phyloP scores from a whole-genome alignment of 768 basidiomycete genomes.

The Tricholoma furcatifolium region DNA sequence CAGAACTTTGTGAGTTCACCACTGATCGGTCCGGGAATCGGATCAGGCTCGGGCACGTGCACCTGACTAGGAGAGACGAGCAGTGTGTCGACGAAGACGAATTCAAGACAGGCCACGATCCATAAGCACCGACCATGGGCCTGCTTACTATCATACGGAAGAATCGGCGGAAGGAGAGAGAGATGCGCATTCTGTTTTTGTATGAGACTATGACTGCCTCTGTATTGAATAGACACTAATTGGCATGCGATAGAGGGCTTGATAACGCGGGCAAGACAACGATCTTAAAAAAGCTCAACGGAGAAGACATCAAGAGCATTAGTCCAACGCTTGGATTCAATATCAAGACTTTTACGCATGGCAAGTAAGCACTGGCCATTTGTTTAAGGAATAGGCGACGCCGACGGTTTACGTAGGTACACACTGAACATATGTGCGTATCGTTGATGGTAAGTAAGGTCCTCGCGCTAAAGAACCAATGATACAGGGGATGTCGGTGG shows the following conservation, averaged over 20 bases:
- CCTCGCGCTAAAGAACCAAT: conserved; percentile 2
- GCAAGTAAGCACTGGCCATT: conserved; percentile 54
- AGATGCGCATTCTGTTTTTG: conserved; percentile 97
- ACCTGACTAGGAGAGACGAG: no score
- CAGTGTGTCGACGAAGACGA: neutral
- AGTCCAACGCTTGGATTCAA: conserved; percentile 98
- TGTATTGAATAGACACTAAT: conserved; percentile 7
- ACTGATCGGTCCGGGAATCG: conserved; percentile 10
- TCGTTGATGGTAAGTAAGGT: neutral
- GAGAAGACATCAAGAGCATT: conserved; percentile 84
- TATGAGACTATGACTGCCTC: conserved; percentile 10
- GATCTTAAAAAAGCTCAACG: conserved; percentile 91
- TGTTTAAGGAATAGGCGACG: neutral
- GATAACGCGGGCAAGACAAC: conserved; percentile 99
- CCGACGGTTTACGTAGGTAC: conserved; percentile 43
- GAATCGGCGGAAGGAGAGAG: conserved; percentile 91
- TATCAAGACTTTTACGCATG: conserved; percentile 93
- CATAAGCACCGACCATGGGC: conserved; percentile 59
- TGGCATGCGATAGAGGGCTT: conserved; percentile 63
- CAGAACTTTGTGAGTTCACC: neutral
- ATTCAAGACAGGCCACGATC: neutral
- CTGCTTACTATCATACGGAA: conserved; percentile 97
- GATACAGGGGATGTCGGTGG: conserved; percentile 95
- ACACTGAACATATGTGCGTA: conserved; percentile 79
- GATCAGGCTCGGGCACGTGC: conserved; percentile 5